These are phyloP conservation scores for Botryosphaeria dothidea DNA, from an alignment of 2,329 filamentous ascomycete species.

Conservation along the genomic window DNA sequence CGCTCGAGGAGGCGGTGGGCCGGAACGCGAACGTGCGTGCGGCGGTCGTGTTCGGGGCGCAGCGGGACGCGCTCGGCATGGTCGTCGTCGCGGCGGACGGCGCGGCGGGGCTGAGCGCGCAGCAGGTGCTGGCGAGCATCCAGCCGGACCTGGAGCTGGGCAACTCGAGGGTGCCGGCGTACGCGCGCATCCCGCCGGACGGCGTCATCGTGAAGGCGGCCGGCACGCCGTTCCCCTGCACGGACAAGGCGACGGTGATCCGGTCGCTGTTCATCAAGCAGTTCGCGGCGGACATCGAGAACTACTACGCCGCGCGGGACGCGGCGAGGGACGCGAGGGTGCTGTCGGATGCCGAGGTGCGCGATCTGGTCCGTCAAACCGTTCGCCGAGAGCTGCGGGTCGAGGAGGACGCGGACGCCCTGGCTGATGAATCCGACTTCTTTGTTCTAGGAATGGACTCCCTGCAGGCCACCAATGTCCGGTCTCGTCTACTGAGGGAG, in stretches of 20 bases:
- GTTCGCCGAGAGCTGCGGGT: not conserved
- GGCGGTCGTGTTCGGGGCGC: constrained; percentile 56
- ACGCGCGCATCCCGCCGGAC: not conserved
- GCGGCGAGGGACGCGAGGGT: constrained; percentile 16
- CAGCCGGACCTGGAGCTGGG: not conserved
- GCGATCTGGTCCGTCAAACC: constrained; percentile 2
- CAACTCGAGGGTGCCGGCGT: not conserved
- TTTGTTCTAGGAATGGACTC: constrained; percentile 61
- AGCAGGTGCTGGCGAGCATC: not conserved
- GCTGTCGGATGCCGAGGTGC: constrained; percentile 20
- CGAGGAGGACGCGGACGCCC: constrained; percentile 50
- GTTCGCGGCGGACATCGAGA: constrained; percentile 48
- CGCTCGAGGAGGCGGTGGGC: constrained; percentile 1
- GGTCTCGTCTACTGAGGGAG: constrained; percentile 51
- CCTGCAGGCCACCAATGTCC: constrained; percentile 59
- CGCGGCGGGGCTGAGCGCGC: not conserved
- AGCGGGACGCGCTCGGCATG: constrained; percentile 1
- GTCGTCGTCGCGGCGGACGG: not conserved
- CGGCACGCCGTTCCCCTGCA: not conserved
- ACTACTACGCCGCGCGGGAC: constrained; percentile 36
- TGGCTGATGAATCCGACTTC: constrained; percentile 52
- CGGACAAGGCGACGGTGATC: constrained; percentile 50
- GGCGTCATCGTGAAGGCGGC: not conserved
- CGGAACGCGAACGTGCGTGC: constrained; percentile 47
- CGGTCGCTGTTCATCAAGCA: constrained; percentile 50